A percentile compares a stretch with the other conserved stretches of the same genome.
These are phyloP conservation scores for Fusarium pininemorale DNA, from an alignment of 2,329 filamentous ascomycete genomes.

Conservation along the genomic window DNA sequence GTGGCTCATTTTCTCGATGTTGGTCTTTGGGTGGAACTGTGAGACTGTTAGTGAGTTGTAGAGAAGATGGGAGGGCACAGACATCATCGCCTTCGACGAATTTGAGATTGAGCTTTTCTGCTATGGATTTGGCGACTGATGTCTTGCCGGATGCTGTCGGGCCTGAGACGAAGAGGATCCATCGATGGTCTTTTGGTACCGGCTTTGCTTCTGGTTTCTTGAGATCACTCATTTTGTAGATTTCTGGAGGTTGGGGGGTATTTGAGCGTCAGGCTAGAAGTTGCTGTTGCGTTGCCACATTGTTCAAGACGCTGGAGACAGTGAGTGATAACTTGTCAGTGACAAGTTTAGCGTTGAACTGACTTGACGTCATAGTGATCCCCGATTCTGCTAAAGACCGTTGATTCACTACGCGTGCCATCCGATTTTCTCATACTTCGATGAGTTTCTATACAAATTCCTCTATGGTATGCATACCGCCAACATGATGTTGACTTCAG, in stretches of 20 bases:
- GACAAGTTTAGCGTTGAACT: background rate
- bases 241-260: fast-evolving
- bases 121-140: slow-evolving; percentile 16
- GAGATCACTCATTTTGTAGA: background rate
- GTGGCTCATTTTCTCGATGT: slow-evolving; percentile 27
- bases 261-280: fast-evolving
- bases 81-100: slow-evolving; percentile 29
- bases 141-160: slow-evolving; percentile 27
- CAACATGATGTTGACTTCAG: no score
- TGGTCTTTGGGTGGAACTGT: slow-evolving; percentile 23
- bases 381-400: background rate
- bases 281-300: fast-evolving
- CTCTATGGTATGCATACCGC: fast-evolving
- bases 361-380: slow-evolving; percentile 18
- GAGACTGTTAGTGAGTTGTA: background rate
- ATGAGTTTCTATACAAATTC: background rate
- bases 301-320: background rate
- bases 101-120: slow-evolving; percentile 19
- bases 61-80: fast-evolving
- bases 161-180: slow-evolving; percentile 28
- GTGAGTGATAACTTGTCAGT: no score
- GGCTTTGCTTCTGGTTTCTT: background rate
- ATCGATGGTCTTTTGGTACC: slow-evolving; percentile 12
- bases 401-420: background rate
- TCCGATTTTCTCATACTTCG: background rate